Conservation (phyloP, 495 filamentous ascomycete genomes). For the Daldinia decipiens region DNA sequence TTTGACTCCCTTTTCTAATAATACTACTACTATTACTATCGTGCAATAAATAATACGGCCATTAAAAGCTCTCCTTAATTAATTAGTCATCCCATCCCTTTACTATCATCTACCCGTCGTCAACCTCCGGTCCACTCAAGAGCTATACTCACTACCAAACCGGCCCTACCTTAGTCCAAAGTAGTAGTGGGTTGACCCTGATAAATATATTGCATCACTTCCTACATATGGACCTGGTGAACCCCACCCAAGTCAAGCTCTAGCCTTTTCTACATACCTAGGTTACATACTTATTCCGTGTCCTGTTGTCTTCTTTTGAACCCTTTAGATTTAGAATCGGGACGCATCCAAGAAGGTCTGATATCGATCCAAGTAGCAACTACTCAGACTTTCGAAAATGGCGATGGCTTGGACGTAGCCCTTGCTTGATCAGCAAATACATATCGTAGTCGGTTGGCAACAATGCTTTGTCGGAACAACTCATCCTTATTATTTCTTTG, state of each 20-base stretch:
- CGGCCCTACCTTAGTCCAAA: constrained; percentile 12
- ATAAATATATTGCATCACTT: constrained; percentile 42
- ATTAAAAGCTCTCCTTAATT: neutral
- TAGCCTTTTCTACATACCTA: constrained; percentile 11
- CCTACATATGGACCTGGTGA: constrained; percentile 8
- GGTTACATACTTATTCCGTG: constrained; percentile 8
- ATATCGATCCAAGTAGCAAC: constrained; percentile 15
- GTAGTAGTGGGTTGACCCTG: constrained; percentile 21
- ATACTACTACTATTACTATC: neutral
- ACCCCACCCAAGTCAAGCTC: constrained; percentile 28
- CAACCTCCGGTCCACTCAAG: neutral
- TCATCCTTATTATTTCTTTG: constrained; percentile 15
- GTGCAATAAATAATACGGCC: neutral
- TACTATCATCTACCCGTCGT: neutral
- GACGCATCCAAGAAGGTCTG: neutral
- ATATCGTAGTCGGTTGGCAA: constrained; percentile 7
- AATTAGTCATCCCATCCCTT: neutral
- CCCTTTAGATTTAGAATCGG: constrained; percentile 15
- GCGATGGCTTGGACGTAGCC: constrained; percentile 23
- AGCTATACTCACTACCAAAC: constrained; percentile 6
- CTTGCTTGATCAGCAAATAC: constrained; percentile 29
- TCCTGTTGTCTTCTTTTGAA: constrained; percentile 15
- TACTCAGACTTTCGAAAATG: constrained; percentile 23
- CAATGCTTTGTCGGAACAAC: constrained; percentile 13
- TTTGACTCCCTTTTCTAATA: neutral